Conservation (phyloP, 2,329 filamentous ascomycete species). For the Phyllosticta citrichinensis region DNA sequence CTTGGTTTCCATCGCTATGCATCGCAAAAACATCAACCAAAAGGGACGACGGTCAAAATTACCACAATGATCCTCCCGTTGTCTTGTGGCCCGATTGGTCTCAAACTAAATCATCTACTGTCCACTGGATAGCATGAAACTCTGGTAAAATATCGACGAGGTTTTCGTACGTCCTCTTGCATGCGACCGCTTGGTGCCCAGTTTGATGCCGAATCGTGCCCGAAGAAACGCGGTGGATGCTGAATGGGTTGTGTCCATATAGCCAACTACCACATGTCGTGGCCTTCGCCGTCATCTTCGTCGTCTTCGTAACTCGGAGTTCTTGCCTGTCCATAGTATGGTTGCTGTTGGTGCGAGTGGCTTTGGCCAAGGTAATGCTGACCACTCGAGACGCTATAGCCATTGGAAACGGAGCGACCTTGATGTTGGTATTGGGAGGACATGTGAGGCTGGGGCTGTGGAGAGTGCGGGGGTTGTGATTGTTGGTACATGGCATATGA, state of each 20-base stretch:
- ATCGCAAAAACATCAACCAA: conserved; percentile 3
- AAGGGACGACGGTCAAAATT: not conserved
- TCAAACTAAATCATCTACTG: not conserved
- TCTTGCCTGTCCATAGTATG: conserved; percentile 17
- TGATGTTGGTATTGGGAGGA: conserved; percentile 17
- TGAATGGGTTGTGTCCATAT: not conserved
- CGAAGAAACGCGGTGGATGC: not conserved
- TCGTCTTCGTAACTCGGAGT: conserved; percentile 18
- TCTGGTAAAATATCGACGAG: not conserved
- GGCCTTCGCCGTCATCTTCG: conserved; percentile 19
- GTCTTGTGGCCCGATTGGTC: not conserved
- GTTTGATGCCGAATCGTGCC: not conserved
- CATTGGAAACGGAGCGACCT: conserved; percentile 18
- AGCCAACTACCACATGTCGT: conserved; percentile 28
- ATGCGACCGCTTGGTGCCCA: not conserved
- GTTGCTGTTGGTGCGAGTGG: conserved; percentile 13
- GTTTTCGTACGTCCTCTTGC: not conserved
- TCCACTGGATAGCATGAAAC: not conserved
- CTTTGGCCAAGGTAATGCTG: conserved; percentile 25
- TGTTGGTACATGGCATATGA: conserved; percentile 1
- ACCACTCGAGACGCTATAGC: conserved; percentile 28
- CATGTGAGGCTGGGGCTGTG: conserved; percentile 1
- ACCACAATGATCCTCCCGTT: not conserved
- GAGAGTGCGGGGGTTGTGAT: not conserved
- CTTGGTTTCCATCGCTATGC: conserved; percentile 5